Percentiles rank a stretch among this genome's conserved stretches.
phyloP scores from a whole-genome alignment of 257 asterid genomes.

The Nicotiana obtusifolia region DNA sequence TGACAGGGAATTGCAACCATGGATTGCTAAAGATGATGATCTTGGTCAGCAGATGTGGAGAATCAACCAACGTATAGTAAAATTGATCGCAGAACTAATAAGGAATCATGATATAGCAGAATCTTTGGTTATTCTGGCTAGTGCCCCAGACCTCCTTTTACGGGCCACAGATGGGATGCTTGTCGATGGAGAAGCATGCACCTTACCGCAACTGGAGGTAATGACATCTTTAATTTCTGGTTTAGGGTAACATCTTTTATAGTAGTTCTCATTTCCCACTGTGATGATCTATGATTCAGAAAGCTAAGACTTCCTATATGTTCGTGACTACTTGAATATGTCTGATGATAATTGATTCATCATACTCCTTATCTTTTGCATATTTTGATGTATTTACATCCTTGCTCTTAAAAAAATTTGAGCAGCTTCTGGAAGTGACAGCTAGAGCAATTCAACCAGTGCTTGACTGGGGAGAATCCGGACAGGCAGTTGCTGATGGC shows the following conservation, averaged over 20 bases:
- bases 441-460: slow-evolving; percentile 92
- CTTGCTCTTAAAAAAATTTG: slow-evolving; percentile 14
- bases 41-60: slow-evolving; percentile 93
- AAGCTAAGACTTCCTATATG: neutral
- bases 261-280: neutral
- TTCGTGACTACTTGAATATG: neutral
- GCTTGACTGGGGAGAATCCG: slow-evolving; percentile 95
- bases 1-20: slow-evolving; percentile 88
- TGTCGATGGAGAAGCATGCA: slow-evolving; percentile 99
- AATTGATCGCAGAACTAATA: slow-evolving; percentile 86
- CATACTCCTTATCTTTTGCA: neutral
- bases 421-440: slow-evolving; percentile 86
- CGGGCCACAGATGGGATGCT: slow-evolving; percentile 99
- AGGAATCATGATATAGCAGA: slow-evolving; percentile 91
- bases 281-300: neutral
- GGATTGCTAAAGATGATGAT: slow-evolving; percentile 95
- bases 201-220: slow-evolving; percentile 98
- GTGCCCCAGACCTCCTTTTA: slow-evolving; percentile 90
- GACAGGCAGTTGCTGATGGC: slow-evolving; percentile 88
- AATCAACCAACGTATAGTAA: slow-evolving; percentile 87
- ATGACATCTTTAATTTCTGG: slow-evolving; percentile 11
- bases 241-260: slow-evolving; percentile 32
- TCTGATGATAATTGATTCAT: slow-evolving; percentile 7
- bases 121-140: slow-evolving; percentile 74
- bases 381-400: slow-evolving; percentile 16